Evolutionary conservation across 495 filamentous ascomycete genomes (phyloP), one percentile per base, ranked within the genome.

Genomic region (Penicillium soppii): DNA sequence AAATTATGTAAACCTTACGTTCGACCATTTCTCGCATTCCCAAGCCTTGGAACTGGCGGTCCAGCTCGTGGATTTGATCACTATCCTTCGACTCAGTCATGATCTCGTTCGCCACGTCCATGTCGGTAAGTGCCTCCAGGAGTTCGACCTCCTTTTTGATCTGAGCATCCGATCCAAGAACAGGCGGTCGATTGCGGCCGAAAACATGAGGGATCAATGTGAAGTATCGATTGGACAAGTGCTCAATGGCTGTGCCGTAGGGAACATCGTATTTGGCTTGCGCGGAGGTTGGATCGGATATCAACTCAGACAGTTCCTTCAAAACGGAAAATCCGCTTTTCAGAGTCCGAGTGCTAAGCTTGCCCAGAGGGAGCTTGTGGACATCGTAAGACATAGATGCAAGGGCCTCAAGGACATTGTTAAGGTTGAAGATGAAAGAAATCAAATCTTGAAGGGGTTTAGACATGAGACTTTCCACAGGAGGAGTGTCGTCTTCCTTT

Each of bases 191-290:
- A 36, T 79, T 80, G 10, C 89, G 82, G 13, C 90, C 89, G 63
- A 94, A 95, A 5, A 73, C 76, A 57, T 95, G 91, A 0, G 91
- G 91, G 50, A 96, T 95, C 29, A 84, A 73, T 0, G 87, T 86
- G 61, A 91, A 95, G 61, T 88, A 96, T 15, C 71, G 68, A 56
- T 92, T 90, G 38, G 87, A 86, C 1, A 92, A 65, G 0, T 76
- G 52, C 35, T 87, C 82, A 5, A 82, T 72, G 0, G 82, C 81
- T 0, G 52, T 17, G 8, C 3, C 7, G 30, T 63, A 69, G 8
- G 32, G 44, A n/a, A 47, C 68, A 0, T 63, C 64, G 52, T 89
- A 81, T 41, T 70, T 70, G 6, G 69, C 66, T 10, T 57, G 32
- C 1, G 81, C 79, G 17, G 82, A 58, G 0, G 38, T 52, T 1